Conservation (phyloP, 768 basidiomycete species). For the Melanogaster broomeanus region DNA sequence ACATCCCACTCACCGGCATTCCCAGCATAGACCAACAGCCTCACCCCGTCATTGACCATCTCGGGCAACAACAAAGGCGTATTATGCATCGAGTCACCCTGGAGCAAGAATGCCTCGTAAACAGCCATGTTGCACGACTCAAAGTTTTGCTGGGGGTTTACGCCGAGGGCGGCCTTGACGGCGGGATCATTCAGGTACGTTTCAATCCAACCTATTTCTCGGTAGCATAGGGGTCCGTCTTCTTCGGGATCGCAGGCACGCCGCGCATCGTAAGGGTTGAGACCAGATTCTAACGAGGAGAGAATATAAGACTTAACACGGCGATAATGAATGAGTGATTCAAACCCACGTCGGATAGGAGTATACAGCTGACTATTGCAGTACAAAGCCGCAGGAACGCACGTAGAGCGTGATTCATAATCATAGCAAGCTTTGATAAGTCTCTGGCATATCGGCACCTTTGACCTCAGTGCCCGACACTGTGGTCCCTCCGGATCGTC, state of each 20-base stretch:
- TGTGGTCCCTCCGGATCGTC: constrained; percentile 67
- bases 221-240: constrained; percentile 77
- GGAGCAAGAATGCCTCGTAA: constrained; percentile 75
- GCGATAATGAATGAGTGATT: background rate
- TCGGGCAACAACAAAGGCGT: constrained; percentile 76
- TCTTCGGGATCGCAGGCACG: constrained; percentile 66
- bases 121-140: constrained; percentile 77
- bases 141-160: constrained; percentile 57
- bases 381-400: constrained; percentile 75
- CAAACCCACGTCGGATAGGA: constrained; percentile 65
- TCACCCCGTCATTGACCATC: constrained; percentile 78
- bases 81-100: constrained; percentile 89
- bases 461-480: constrained; percentile 61
- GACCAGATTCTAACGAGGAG: constrained; percentile 51
- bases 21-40: constrained; percentile 88
- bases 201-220: constrained; percentile 85
- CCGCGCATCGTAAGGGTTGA: constrained; percentile 91
- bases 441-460: constrained; percentile 73
- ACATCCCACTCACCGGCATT: constrained; percentile 59
- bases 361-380: constrained; percentile 75
- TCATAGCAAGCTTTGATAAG: constrained; percentile 73
- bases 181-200: constrained; percentile 79
- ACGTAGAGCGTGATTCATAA: constrained; percentile 58
- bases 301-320: background rate
- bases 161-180: constrained; percentile 81